These are phyloP conservation scores for Fusarium foetens DNA, from an alignment of 2,329 filamentous ascomycete genomes.

Conservation along the genomic window DNA sequence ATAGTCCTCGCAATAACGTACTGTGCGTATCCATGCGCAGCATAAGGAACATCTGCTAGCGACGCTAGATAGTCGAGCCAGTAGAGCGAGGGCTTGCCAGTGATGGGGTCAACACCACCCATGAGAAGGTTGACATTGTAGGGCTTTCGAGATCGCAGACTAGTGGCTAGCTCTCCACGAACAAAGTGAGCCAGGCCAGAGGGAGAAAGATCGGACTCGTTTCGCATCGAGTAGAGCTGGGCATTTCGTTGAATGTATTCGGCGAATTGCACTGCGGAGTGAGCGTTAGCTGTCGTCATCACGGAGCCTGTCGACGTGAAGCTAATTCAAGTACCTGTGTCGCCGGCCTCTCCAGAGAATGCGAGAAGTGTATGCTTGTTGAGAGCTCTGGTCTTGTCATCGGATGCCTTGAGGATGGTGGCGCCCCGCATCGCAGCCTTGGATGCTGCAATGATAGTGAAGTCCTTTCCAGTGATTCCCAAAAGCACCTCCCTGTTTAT, in stretches of 20 bases:
- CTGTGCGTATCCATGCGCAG: constrained; percentile 98
- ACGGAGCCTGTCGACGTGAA: constrained; percentile 5
- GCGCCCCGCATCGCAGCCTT: constrained; percentile 98
- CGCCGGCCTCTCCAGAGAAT: constrained; percentile 94
- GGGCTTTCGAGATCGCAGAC: constrained; percentile 89
- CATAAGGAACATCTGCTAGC: constrained; percentile 88
- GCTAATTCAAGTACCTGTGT: constrained; percentile 73
- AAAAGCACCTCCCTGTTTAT: constrained; percentile 89
- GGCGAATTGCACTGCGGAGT: constrained; percentile 88
- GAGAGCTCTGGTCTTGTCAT: constrained; percentile 94
- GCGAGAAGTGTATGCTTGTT: constrained; percentile 97
- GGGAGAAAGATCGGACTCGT: constrained; percentile 90
- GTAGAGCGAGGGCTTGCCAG: constrained; percentile 89
- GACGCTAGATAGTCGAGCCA: constrained; percentile 98
- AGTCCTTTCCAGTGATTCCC: constrained; percentile 99
- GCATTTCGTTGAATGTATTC: constrained; percentile 99
- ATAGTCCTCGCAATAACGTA: constrained; percentile 58
- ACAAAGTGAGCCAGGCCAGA: constrained; percentile 92
- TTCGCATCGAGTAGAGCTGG: constrained; percentile 98
- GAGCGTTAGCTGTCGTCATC: constrained; percentile 39
- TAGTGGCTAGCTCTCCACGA: constrained; percentile 89
- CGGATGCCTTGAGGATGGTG: constrained; percentile 91
- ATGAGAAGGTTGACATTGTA: constrained; percentile 98
- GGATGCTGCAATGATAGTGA: constrained; percentile 95
- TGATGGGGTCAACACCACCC: constrained; percentile 92